phyloP scores from a whole-genome alignment of 345 rosid species.

The Viola odorata region DNA sequence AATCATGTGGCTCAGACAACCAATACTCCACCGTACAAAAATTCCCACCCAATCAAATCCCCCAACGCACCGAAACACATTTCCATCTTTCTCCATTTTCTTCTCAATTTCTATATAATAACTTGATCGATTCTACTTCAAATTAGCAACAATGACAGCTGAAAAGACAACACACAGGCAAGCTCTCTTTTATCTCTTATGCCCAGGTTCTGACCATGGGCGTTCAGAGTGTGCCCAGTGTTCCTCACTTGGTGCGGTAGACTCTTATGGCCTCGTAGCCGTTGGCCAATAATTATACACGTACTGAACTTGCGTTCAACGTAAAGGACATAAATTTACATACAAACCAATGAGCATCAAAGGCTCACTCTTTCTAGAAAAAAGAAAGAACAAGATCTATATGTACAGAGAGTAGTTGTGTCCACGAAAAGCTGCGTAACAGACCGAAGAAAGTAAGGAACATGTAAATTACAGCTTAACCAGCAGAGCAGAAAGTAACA shows the following conservation, averaged over 20 bases:
- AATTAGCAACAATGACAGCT: too few species aligned
- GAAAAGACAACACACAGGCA: background rate
- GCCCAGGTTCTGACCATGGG: background rate
- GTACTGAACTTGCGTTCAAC: slow-evolving; percentile 28
- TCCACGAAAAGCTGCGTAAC: slow-evolving; percentile 65
- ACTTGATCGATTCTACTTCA: too few species aligned
- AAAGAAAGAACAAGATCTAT: slow-evolving; percentile 89
- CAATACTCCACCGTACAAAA: too few species aligned
- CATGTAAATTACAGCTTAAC: background rate
- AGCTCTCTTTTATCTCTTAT: background rate
- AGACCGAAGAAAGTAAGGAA: background rate
- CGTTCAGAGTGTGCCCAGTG: background rate
- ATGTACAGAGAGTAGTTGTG: slow-evolving; percentile 88
- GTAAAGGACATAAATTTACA: slow-evolving; percentile 14
- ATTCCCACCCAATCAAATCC: too few species aligned
- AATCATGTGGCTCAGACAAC: too few species aligned
- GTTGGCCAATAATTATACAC: slow-evolving; percentile 1
- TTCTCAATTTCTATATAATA: too few species aligned
- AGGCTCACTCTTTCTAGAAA: slow-evolving; percentile 73
- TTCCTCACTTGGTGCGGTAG: too few species aligned
- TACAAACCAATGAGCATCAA: slow-evolving; percentile 7
- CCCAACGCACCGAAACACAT: too few species aligned
- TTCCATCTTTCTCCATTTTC: too few species aligned
- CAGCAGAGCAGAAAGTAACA: background rate
- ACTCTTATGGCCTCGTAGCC: too few species aligned